Percentiles rank a stretch among this genome's conserved stretches.
Conservation (phyloP, 345 rosid species). For the Ceriops decandra region DNA sequence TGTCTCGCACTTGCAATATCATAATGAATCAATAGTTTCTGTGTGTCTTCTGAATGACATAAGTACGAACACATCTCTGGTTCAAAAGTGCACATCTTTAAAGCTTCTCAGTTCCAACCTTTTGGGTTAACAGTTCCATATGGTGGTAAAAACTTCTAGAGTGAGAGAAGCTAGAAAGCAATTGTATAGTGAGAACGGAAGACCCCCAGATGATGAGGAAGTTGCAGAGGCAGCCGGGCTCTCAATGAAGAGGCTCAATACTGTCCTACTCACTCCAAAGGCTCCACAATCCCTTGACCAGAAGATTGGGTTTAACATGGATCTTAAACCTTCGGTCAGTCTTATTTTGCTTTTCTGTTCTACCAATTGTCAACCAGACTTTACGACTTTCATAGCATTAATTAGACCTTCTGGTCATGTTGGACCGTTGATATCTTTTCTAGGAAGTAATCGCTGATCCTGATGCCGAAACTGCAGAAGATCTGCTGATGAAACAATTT, state of each 20-base stretch:
- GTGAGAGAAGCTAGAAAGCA: conserved; percentile 88
- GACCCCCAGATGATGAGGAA: conserved; percentile 74
- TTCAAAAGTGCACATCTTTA: background rate
- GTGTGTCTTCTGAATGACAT: background rate
- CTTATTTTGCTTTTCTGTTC: background rate
- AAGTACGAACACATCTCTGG: background rate
- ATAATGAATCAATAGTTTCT: background rate
- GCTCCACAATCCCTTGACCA: conserved; percentile 88
- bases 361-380: background rate
- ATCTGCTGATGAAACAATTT: conserved; percentile 58
- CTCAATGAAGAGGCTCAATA: conserved; percentile 73
- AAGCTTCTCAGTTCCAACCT: conserved; percentile 2
- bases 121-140: conserved; percentile 63
- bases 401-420: background rate
- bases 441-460: conserved; percentile 91
- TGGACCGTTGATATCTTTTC: conserved; percentile 1
- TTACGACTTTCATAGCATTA: background rate
- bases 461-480: conserved; percentile 69
- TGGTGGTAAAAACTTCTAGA: conserved; percentile 88
- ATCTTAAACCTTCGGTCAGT: conserved; percentile 80
- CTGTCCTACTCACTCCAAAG: conserved; percentile 75
- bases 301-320: conserved; percentile 66
- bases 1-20: background rate
- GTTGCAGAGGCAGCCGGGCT: conserved; percentile 85
- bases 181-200: conserved; percentile 60